Evolutionary conservation across 495 filamentous ascomycete species (phyloP).

Genomic region (Neurospora sp.): DNA sequence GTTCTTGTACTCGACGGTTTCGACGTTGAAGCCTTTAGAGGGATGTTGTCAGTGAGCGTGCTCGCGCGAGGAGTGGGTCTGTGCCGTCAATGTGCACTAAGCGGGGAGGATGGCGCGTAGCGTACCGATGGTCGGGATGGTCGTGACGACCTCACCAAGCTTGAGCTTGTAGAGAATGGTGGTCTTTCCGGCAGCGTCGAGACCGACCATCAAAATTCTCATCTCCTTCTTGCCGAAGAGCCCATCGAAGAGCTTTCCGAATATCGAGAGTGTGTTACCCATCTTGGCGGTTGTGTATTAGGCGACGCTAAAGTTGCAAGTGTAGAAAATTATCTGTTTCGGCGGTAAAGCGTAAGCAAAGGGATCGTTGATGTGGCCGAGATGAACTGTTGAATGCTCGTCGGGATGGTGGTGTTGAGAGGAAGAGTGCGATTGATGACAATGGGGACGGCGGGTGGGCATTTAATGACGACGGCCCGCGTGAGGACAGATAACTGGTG

Average conservation of each 20-base stretch:
- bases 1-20: slow-evolving; percentile 99
- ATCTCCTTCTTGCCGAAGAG: slow-evolving; percentile 99
- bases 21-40: slow-evolving; percentile 89
- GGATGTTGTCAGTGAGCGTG: slow-evolving; percentile 18
- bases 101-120: slow-evolving; percentile 13
- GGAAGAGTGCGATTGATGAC: slow-evolving; percentile 3
- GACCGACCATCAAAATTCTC: slow-evolving; percentile 98
- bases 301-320: slow-evolving; percentile 8
- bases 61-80: neutral
- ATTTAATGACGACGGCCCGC: slow-evolving; percentile 3
- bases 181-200: slow-evolving; percentile 99
- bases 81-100: neutral
- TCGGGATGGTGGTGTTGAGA: neutral
- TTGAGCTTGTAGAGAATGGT: slow-evolving; percentile 99
- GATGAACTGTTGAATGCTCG: neutral
- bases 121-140: slow-evolving; percentile 98
- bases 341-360: slow-evolving; percentile 8
- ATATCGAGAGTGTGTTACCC: slow-evolving; percentile 16
- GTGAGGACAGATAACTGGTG: neutral
- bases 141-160: slow-evolving; percentile 99
- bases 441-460: slow-evolving; percentile 4
- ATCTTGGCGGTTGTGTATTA: slow-evolving; percentile 20
- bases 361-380: neutral
- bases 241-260: slow-evolving; percentile 60
- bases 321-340: slow-evolving; percentile 5